Evolutionary conservation across 441 rosid genomes (phyloP), one percentile per base, ranked within the genome.

Genomic region (Gossypium trilobum): DNA sequence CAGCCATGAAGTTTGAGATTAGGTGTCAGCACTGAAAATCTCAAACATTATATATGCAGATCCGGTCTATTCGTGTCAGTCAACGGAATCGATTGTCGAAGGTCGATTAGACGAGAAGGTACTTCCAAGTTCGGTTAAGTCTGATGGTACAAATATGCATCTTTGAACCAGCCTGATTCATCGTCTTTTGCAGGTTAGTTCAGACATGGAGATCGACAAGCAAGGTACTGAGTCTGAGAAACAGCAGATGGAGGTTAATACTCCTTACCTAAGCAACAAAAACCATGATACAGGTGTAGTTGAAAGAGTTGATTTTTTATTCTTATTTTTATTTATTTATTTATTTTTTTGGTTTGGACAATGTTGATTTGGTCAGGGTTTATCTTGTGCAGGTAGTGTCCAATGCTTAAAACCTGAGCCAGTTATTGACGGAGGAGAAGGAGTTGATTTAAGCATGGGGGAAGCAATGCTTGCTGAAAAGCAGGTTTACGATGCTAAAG

Each of bases 31-130:
- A 79, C 78, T 82, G 82, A 80, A 85, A 76, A 75, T 76, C 79
- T 75, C 68, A 58, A 36, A 57, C 73, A 75, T 74, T 79, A 76
- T 78, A 62, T 62, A 46, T 85, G 85, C 87, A 81, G 86, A 84
- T 86, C 59, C 63, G 3, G 65, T 46, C 44, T 61, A 73, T 67
- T 73, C 67, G 6, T 46, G 59, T 67, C 77, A 76, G 72, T 75
- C 78, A 54, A 72, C 46, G 74, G 78, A 74, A 55, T 77, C 29
- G 67, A 65, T 59, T 42, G 74, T 39, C 71, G 80, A 74, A 74
- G 80, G 56, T 46, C 79, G 68, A 64, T 80, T 72, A 33, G 70
- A 54, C 5, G 51, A 59, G 50, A 73, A 70, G 77, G 78, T 66
- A 73, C 77, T 74, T 77, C 25, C 54, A 69, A 59, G 57, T 56